These are phyloP conservation scores for Talaromyces funiculosus DNA, from an alignment of 2,329 filamentous ascomycete species.

Conservation along the genomic window DNA sequence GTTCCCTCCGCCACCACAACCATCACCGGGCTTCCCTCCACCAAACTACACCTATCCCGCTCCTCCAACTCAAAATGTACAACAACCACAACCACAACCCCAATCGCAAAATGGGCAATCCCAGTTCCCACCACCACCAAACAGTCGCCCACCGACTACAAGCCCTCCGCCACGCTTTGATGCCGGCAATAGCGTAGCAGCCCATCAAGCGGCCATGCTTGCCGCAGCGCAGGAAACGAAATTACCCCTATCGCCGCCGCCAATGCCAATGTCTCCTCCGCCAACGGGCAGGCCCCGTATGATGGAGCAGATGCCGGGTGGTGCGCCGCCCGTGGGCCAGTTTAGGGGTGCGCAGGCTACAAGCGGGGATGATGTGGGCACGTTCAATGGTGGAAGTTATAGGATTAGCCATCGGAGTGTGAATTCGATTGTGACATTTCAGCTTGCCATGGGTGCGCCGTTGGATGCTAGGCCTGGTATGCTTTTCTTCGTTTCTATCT, in stretches of 20 bases:
- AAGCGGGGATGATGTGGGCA: constrained; percentile 79
- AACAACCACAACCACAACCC: neutral
- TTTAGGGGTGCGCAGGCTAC: constrained; percentile 61
- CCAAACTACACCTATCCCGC: constrained; percentile 17
- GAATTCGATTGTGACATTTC: constrained; percentile 85
- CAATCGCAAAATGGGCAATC: neutral
- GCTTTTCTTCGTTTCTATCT: neutral
- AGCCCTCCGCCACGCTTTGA: constrained; percentile 5
- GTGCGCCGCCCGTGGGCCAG: constrained; percentile 45
- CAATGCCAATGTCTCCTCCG: constrained; percentile 18
- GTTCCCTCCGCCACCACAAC: constrained; percentile 19
- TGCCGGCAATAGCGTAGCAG: neutral
- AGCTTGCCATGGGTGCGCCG: constrained; percentile 84
- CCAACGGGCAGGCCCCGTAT: constrained; percentile 16
- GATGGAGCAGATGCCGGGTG: constrained; percentile 22
- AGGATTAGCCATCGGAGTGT: constrained; percentile 87
- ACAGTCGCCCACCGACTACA: constrained; percentile 2
- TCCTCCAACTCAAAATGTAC: neutral
- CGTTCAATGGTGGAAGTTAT: constrained; percentile 93
- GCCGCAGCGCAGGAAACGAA: constrained; percentile 83
- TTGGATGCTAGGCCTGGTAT: constrained; percentile 70
- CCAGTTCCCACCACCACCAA: constrained; percentile 10
- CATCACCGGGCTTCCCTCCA: constrained; percentile 19
- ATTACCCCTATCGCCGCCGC: constrained; percentile 70
- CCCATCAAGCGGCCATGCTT: constrained; percentile 60